Conservation (phyloP, 2,329 filamentous ascomycete genomes). For the Trichophyton benhamiae region DNA sequence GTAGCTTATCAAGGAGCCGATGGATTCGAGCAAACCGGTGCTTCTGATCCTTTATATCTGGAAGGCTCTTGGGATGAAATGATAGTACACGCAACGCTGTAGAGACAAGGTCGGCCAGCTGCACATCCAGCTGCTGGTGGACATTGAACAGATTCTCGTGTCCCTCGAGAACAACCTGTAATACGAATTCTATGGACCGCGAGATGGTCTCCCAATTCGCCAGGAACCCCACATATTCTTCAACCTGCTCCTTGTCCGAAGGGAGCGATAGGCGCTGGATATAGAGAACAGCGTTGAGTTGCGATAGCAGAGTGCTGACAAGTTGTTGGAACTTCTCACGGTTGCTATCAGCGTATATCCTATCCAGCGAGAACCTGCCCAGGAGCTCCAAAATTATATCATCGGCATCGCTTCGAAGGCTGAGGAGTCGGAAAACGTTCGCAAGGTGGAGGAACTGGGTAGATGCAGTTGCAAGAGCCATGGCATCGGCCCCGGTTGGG, state of each 20-base stretch:
- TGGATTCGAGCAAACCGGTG: conserved; percentile 31
- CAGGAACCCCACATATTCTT: conserved; percentile 29
- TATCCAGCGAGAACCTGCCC: conserved; percentile 33
- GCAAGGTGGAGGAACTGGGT: conserved; percentile 28
- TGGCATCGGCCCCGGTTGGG: conserved; percentile 1
- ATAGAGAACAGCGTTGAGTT: conserved; percentile 31
- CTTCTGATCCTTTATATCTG: conserved; percentile 25
- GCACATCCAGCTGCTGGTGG: conserved; percentile 25
- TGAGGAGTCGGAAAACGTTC: conserved; percentile 27
- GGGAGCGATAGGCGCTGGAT: conserved; percentile 33
- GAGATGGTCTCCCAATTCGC: conserved; percentile 32
- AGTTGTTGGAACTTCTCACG: conserved; percentile 27
- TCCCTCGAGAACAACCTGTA: conserved; percentile 28
- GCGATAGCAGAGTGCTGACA: conserved; percentile 26
- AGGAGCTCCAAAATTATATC: conserved; percentile 33
- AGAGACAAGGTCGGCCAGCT: conserved; percentile 29
- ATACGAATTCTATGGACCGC: conserved; percentile 29
- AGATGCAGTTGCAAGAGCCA: conserved; percentile 21
- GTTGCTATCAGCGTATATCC: conserved; percentile 27
- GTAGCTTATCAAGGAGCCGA: conserved; percentile 27
- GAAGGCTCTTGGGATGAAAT: conserved; percentile 28
- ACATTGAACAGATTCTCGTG: conserved; percentile 26
- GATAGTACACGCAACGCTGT: conserved; percentile 28
- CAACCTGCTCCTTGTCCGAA: conserved; percentile 24
- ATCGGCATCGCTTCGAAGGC: conserved; percentile 32